These are phyloP conservation scores for Monosporozyma unispora DNA, from an alignment of 805 yeast species.

Conservation along the genomic window DNA sequence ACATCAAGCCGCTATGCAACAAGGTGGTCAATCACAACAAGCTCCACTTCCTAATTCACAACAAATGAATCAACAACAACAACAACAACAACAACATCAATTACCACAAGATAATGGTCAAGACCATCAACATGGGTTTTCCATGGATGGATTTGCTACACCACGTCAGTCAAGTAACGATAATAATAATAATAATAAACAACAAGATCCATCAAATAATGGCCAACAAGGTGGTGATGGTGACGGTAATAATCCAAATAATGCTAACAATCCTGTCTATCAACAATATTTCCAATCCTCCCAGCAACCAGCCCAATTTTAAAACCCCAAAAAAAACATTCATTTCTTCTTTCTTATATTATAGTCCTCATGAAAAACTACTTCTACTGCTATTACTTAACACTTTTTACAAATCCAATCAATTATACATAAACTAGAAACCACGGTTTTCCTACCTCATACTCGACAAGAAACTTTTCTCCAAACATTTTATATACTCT, in stretches of 20 bases:
- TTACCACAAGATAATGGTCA: neutral
- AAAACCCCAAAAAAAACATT: neutral
- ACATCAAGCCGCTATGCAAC: constrained; percentile 4
- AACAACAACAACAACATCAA: constrained; percentile 1
- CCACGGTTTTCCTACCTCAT: neutral
- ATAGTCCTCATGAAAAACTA: too few species aligned
- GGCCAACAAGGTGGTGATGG: neutral
- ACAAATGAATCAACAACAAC: constrained; percentile 1
- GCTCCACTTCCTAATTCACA: constrained; percentile 2
- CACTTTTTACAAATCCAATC: neutral
- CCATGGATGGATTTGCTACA: constrained; percentile 19
- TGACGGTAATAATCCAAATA: constrained; percentile 9
- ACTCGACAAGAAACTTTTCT: neutral
- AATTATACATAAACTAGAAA: neutral
- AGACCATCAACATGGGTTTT: constrained; percentile 29
- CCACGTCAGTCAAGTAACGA: constrained; percentile 15
- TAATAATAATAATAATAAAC: constrained; percentile 29
- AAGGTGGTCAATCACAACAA: constrained; percentile 8
- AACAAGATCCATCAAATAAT: neutral
- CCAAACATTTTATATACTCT: neutral
- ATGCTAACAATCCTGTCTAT: constrained; percentile 47
- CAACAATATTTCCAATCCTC: constrained; percentile 55
- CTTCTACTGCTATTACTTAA: too few species aligned
- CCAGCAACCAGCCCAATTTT: constrained; percentile 45
- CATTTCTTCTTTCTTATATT: neutral